phyloP scores from a whole-genome alignment of 768 basidiomycete species.

The Amanita fuliginea region DNA sequence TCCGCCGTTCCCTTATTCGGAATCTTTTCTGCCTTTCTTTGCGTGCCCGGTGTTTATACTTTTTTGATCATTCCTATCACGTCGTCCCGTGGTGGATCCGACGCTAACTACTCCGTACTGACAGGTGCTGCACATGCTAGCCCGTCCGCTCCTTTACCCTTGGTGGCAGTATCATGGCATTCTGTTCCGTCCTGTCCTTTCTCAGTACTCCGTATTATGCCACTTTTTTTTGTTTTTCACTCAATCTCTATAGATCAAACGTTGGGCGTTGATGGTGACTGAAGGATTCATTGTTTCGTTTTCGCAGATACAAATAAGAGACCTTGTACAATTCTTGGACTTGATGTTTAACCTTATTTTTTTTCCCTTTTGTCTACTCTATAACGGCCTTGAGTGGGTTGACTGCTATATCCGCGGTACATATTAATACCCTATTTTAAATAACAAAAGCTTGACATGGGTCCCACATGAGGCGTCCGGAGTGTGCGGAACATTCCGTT shows the following conservation, averaged over 20 bases:
- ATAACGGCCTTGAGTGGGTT: too few relatives aligned
- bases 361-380: neutral
- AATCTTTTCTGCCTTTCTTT: neutral
- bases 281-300: neutral
- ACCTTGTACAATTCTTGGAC: neutral
- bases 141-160: conserved; percentile 1
- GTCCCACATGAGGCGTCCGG: neutral
- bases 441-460: too few relatives aligned
- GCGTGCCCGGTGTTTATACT: neutral
- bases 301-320: neutral
- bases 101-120: neutral
- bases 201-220: neutral
- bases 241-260: neutral
- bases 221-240: neutral
- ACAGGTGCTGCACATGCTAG: neutral
- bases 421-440: too few relatives aligned
- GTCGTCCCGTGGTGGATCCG: neutral
- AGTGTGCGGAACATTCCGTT: neutral
- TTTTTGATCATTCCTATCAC: neutral
- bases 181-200: conserved; percentile 1
- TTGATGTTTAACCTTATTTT: neutral
- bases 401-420: too few relatives aligned
- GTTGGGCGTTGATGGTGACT: neutral
- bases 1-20: too few relatives aligned
- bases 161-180: neutral